Evolutionary conservation across 192 early-diverging fungal genomes (phyloP), one percentile per base, ranked within the genome.

Genomic region (Anaeromyces robustus): DNA sequence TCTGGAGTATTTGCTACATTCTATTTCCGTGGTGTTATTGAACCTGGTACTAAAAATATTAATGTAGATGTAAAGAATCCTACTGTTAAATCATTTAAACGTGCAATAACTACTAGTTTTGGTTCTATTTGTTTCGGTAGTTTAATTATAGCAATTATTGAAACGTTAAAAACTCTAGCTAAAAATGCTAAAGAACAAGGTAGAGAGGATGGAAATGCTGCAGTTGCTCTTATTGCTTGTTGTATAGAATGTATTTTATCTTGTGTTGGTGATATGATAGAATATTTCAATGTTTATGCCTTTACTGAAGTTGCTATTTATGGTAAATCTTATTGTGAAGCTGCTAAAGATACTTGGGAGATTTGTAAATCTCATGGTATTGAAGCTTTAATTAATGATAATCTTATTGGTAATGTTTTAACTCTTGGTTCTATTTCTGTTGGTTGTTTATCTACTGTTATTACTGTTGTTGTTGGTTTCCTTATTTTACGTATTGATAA

Each of bases 261-360:
- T 0, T 92, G 89, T 82, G 89, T 96, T 77, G 89, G 95, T 81
- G 93, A 89, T 77, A 83, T 97, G 30, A 86, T 96, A 82, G 91
- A 93, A 87, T 89, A 89, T 85, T 68, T 68, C 81, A 95, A 91
- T 86, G 90, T 91, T 81, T 99, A 96, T 86, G 96, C 97, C 0
- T 98, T 95, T 84, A 92, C 94, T 18, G 92, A 96, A 81, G 93
- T 99, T 12, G 96, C 95, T 41, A 91, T 97, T 43, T 96, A 95
- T 82, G 95, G 94, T 82, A 93, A 94, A 81, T 68, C 52, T 7
- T 68, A 68, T 68, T 68, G 52, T 68, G 26, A 68, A 68, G 52
- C 52, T 4, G 52, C 52, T 68, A 68, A 68, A 22, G 92, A 94
- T 77, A 98, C 97, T 12, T 99, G 96, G 96, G 85, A 84, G 19